Conservation (phyloP, 768 basidiomycete genomes). For the Rubroboletus pulcherrimus region DNA sequence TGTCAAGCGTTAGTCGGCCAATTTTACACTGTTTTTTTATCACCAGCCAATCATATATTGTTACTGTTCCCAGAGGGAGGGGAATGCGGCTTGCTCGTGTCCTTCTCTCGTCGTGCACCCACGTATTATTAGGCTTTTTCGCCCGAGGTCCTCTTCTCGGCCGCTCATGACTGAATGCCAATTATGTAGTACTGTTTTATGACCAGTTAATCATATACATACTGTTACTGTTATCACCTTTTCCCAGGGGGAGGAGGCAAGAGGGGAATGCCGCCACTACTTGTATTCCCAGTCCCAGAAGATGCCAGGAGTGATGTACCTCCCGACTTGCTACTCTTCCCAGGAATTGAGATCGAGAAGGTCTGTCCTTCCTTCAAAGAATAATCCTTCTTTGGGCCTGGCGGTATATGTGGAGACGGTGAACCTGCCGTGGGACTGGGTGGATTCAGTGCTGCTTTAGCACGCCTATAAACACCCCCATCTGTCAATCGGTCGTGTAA, state of each 20-base stretch:
- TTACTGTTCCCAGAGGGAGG: no score
- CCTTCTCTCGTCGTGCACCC: no score
- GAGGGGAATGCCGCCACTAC: constrained; percentile 53
- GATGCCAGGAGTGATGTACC: constrained; percentile 38
- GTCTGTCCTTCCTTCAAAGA: constrained; percentile 94
- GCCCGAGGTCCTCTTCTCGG: no score
- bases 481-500: neutral
- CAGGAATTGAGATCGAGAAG: constrained; percentile 87
- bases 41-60: no score
- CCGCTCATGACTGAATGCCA: no score
- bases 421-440: constrained; percentile 38
- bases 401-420: constrained; percentile 65
- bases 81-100: no score
- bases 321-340: constrained; percentile 48
- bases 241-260: constrained; percentile 78
- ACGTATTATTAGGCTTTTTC: no score
- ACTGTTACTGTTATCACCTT: constrained; percentile 29
- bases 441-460: constrained; percentile 59
- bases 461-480: constrained; percentile 42
- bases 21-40: no score
- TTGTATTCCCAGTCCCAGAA: constrained; percentile 21
- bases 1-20: no score
- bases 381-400: constrained; percentile 89
- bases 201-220: no score
- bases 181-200: no score